Base-by-base conservation (phyloP, 2,329 filamentous ascomycete species). In the Aspergillus sp. region DNA sequence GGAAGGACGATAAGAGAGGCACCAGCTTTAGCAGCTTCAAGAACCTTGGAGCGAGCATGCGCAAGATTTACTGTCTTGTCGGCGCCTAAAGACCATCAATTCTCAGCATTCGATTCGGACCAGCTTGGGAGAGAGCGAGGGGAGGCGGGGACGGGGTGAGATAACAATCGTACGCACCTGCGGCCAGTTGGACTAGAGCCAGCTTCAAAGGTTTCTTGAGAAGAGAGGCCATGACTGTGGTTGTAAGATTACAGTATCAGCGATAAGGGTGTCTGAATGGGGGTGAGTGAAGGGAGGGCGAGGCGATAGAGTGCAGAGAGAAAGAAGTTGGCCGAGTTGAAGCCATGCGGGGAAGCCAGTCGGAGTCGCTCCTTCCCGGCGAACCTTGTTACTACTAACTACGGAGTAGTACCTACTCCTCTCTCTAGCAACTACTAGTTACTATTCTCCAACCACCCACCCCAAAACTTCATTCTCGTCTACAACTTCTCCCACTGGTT, bases 1-100 rank as follows among this genome's bases (percentile, higher is more conserved):
- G 95, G 95, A 17, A 99, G 86, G 36, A 98, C 92, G 66, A 98
- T 89, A 61, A 99, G 87, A 59, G 90, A 87, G 62, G 94, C 92
- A 67, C 94, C 94, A 3, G 81, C 81, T 25, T 81, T 77, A 23
- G 92, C 89, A 5, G 95, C 94, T 75, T 92, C 88, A 64, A 92
- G 85, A 60, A 98, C 92, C 74, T 95, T 93, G 47, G 84, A 82
- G 59, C 91, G 89, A 12, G 95, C 94, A 74, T 89, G 89, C 21
- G 84, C 74, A 64, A 99, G 91, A 79, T 99, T 99, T 67, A 85
- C 84, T 10, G 87, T 74, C 81, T 99, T 99, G 81, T 97, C 91
- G 65, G 89, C 79, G 63, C 91, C 82, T 89, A 49, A 50, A 43
- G 19, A n/a, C 23, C 19, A 45, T 57, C 38, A 39, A 30, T 17